Conservation (phyloP, 192 early-diverging fungal genomes). For the Gamsiella multidivaricata region DNA sequence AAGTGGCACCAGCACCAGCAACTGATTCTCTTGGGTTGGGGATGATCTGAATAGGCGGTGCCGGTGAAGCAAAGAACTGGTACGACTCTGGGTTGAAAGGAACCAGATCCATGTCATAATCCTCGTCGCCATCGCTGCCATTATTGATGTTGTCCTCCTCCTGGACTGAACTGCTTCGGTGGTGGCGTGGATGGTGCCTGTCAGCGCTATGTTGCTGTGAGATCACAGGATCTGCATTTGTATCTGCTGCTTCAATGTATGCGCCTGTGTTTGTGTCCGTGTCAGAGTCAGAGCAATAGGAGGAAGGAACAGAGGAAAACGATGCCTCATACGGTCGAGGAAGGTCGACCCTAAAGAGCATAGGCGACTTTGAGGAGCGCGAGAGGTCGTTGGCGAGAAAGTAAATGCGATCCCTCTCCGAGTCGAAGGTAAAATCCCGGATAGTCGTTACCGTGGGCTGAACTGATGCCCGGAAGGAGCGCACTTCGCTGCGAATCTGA, state of each 20-base stretch:
- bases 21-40: conserved; percentile 8
- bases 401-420: conserved; percentile 57
- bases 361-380: conserved; percentile 52
- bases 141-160: no score
- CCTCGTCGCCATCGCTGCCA: conserved; percentile 24
- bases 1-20: neutral
- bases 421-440: conserved; percentile 67
- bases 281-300: neutral
- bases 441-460: conserved; percentile 58
- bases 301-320: conserved; percentile 2
- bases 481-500: conserved; percentile 64
- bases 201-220: neutral
- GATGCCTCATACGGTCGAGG: conserved; percentile 33
- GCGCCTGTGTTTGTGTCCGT: neutral
- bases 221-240: conserved; percentile 4
- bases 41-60: conserved; percentile 20
- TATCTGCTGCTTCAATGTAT: conserved; percentile 25
- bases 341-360: conserved; percentile 57
- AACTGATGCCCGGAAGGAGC: conserved; percentile 58
- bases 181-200: neutral
- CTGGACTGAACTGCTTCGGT: neutral
- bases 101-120: conserved; percentile 43
- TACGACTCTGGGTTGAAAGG: conserved; percentile 47
- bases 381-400: conserved; percentile 65
- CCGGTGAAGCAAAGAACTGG: conserved; percentile 24